phyloP scores from a whole-genome alignment of 345 rosid genomes.

The Euphorbia lathyris region DNA sequence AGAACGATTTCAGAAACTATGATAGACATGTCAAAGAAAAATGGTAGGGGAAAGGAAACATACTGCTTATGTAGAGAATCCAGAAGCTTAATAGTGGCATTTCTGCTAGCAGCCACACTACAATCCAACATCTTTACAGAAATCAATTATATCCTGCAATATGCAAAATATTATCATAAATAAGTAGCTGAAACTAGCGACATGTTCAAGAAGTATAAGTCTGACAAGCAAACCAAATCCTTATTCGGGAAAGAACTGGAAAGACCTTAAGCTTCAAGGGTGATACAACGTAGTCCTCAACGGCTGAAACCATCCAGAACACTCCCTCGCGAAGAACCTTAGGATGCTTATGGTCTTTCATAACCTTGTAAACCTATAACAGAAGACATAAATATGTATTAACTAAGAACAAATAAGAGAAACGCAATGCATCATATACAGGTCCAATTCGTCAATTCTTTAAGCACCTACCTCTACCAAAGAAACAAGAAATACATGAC shows the following conservation, averaged over 20 bases:
- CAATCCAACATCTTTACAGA: slow-evolving; percentile 93
- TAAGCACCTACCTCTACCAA: neutral
- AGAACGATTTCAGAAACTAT: too few species aligned
- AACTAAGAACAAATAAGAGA: neutral
- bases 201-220: neutral
- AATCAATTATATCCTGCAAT: slow-evolving; percentile 83
- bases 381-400: slow-evolving; percentile 3
- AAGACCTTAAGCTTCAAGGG: slow-evolving; percentile 87
- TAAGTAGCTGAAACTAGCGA: slow-evolving; percentile 12
- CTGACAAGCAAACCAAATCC: too few species aligned
- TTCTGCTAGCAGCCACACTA: slow-evolving; percentile 96
- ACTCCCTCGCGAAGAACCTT: slow-evolving; percentile 99
- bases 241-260: slow-evolving; percentile 1
- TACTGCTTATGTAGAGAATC: slow-evolving; percentile 91
- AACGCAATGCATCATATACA: neutral
- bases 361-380: slow-evolving; percentile 77
- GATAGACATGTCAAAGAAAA: too few species aligned
- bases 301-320: slow-evolving; percentile 89
- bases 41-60: too few species aligned
- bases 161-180: slow-evolving; percentile 14
- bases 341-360: slow-evolving; percentile 98
- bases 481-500: neutral
- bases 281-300: slow-evolving; percentile 91
- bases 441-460: neutral
- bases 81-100: slow-evolving; percentile 96